Evolutionary conservation across 345 rosid species (phyloP).

Genomic region (Gynandropsis gynandra): DNA sequence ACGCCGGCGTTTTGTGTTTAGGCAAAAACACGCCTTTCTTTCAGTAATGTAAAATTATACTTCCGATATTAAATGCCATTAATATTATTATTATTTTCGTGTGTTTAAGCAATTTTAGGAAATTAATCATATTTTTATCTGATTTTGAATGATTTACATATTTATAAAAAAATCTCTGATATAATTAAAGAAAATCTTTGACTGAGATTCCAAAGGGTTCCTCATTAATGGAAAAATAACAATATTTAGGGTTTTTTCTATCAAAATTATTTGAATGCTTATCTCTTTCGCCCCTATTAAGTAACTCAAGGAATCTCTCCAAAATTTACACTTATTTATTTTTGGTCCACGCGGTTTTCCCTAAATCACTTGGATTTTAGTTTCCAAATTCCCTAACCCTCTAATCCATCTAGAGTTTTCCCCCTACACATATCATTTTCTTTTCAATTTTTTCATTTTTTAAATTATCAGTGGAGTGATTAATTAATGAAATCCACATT

Average conservation of each 20-base stretch:
- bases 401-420: too few species aligned
- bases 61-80: too few species aligned
- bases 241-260: background rate
- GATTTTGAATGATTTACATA: constrained; percentile 19
- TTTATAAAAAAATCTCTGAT: constrained; percentile 4
- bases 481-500: too few species aligned
- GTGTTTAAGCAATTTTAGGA: constrained; percentile 18
- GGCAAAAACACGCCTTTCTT: constrained; percentile 17
- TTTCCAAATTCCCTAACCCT: too few species aligned
- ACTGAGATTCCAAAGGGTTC: constrained; percentile 12
- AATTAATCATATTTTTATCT: constrained; percentile 21
- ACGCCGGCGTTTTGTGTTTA: constrained; percentile 5
- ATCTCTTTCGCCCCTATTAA: too few species aligned
- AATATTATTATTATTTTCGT: constrained; percentile 8
- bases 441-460: too few species aligned
- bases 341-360: background rate
- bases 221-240: constrained; percentile 5
- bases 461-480: too few species aligned
- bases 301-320: background rate
- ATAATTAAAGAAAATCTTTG: constrained; percentile 17
- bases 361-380: too few species aligned
- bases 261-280: background rate
- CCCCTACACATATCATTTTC: too few species aligned
- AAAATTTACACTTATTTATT: background rate
- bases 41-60: too few species aligned